Evolutionary conservation across 2,329 filamentous ascomycete genomes (phyloP).

Genomic region (Fusarium anguioides): DNA sequence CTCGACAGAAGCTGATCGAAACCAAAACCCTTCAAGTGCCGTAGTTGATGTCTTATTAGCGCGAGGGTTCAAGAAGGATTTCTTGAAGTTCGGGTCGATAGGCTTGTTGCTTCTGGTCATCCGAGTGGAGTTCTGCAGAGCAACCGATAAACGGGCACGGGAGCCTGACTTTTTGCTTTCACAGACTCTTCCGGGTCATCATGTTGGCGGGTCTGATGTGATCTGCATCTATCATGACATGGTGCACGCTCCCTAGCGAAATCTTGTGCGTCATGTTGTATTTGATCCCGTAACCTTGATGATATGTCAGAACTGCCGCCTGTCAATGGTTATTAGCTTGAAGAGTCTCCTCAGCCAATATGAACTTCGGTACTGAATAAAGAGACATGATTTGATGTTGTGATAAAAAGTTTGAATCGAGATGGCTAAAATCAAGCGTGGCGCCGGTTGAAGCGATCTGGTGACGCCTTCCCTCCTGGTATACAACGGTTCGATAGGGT

Average conservation of each 20-base stretch:
- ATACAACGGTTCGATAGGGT: constrained; percentile 28
- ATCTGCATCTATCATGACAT: constrained; percentile 24
- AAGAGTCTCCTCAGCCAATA: not conserved
- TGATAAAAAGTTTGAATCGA: constrained; percentile 16
- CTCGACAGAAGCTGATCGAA: not conserved
- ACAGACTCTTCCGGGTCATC: constrained; percentile 2
- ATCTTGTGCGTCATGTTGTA: constrained; percentile 9
- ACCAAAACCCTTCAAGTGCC: not conserved
- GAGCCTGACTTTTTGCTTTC: constrained; percentile 6
- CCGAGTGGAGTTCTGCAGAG: constrained; percentile 1
- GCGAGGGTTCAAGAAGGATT: not conserved
- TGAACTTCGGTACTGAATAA: not conserved
- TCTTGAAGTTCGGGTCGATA: not conserved
- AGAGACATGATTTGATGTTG: constrained; percentile 13
- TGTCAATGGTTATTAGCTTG: not conserved
- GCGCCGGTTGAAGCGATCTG: constrained; percentile 21
- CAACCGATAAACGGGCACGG: not conserved
- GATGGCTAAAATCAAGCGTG: constrained; percentile 15
- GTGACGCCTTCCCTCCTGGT: constrained; percentile 27
- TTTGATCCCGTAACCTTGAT: not conserved
- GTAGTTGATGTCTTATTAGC: not conserved
- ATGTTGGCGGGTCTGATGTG: constrained; percentile 19
- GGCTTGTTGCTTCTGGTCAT: constrained; percentile 1
- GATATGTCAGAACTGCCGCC: not conserved
- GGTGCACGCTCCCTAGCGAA: not conserved